These are phyloP conservation scores for Taxawa tesnikishii DNA, from an alignment of 2,329 filamentous ascomycete genomes.

Conservation along the genomic window DNA sequence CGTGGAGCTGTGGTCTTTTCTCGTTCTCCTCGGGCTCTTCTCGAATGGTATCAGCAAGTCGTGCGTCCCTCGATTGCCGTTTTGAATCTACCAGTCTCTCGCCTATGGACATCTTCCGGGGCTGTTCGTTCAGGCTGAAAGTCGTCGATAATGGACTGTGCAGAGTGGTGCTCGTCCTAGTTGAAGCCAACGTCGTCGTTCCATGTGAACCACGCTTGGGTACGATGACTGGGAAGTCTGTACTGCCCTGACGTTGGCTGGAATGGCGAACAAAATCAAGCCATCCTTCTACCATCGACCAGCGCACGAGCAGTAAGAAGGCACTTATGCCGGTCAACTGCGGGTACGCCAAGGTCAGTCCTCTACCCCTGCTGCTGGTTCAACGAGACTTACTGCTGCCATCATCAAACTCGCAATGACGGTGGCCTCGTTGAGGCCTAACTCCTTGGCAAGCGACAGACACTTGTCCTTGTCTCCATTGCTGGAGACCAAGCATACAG, in stretches of 20 bases:
- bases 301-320: slow-evolving; percentile 60
- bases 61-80: too few relatives aligned
- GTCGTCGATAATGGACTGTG: too few relatives aligned
- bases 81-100: too few relatives aligned
- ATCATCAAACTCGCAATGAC: slow-evolving; percentile 62
- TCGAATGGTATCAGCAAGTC: too few relatives aligned
- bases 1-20: too few relatives aligned
- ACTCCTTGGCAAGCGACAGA: slow-evolving; percentile 37
- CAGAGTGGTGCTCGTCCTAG: neutral
- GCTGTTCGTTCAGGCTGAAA: too few relatives aligned
- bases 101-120: too few relatives aligned
- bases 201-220: neutral
- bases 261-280: slow-evolving; percentile 38
- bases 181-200: neutral
- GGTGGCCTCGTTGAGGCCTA: slow-evolving; percentile 58
- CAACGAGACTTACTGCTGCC: slow-evolving; percentile 47
- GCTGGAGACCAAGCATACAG: slow-evolving; percentile 46
- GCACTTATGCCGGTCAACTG: slow-evolving; percentile 72
- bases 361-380: neutral
- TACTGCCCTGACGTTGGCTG: neutral
- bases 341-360: slow-evolving; percentile 2
- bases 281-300: slow-evolving; percentile 69
- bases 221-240: slow-evolving; percentile 1
- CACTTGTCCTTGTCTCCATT: slow-evolving; percentile 53
- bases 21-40: too few relatives aligned